Percentiles rank a stretch among this genome's conserved stretches.
These are phyloP conservation scores for Cyclocybe aegerita DNA, from an alignment of 768 basidiomycete genomes.

Conservation along the genomic window DNA sequence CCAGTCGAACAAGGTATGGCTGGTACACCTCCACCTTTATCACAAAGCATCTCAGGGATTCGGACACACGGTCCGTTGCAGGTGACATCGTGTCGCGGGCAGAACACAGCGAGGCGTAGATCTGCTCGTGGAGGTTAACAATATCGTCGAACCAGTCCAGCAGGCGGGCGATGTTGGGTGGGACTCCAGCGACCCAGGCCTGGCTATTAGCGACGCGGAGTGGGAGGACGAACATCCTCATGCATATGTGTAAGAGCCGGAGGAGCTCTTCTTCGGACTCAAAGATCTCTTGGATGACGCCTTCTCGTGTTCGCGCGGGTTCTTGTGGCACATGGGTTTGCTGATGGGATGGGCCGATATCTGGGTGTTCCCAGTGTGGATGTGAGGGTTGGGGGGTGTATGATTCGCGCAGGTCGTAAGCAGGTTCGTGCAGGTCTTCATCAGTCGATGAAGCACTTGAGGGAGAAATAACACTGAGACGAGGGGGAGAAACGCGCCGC, in stretches of 20 bases:
- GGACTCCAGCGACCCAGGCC: slow-evolving; percentile 81
- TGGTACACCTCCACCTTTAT: slow-evolving; percentile 79
- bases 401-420: neutral
- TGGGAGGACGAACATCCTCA: slow-evolving; percentile 75
- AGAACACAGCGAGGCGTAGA: slow-evolving; percentile 47
- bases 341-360: neutral
- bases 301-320: slow-evolving; percentile 15
- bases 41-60: slow-evolving; percentile 59
- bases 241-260: slow-evolving; percentile 58
- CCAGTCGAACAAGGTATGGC: slow-evolving; percentile 78
- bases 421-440: slow-evolving; percentile 4
- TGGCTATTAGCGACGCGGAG: slow-evolving; percentile 70
- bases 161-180: slow-evolving; percentile 62
- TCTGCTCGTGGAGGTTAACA: slow-evolving; percentile 67
- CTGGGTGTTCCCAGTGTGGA: neutral
- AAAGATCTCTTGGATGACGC: slow-evolving; percentile 51
- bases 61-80: slow-evolving; percentile 48
- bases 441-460: slow-evolving; percentile 16
- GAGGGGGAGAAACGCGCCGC: slow-evolving; percentile 12
- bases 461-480: slow-evolving; percentile 24
- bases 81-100: slow-evolving; percentile 25
- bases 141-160: slow-evolving; percentile 93
- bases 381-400: neutral
- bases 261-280: slow-evolving; percentile 72
- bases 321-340: neutral